Conservation (phyloP, 2,329 filamentous ascomycete genomes). For the Fusarium torreyae region DNA sequence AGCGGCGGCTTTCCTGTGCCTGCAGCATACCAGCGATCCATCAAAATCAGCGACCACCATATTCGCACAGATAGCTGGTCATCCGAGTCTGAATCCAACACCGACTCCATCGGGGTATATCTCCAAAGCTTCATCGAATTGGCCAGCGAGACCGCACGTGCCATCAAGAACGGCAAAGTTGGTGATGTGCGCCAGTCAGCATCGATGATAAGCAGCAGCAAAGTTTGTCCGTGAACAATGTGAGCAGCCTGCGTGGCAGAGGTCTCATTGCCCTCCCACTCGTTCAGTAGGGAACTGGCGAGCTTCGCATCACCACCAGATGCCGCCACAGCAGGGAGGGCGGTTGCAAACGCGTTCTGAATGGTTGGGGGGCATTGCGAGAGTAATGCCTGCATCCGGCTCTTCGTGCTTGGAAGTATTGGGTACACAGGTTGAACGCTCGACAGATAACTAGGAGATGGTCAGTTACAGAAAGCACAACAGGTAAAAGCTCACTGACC, state of each 20-base stretch:
- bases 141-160: conserved; percentile 75
- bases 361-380: conserved; percentile 69
- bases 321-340: conserved; percentile 68
- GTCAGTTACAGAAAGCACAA: conserved; percentile 23
- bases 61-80: conserved; percentile 74
- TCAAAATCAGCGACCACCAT: conserved; percentile 80
- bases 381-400: conserved; percentile 69
- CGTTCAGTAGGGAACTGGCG: conserved; percentile 64
- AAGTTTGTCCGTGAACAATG: conserved; percentile 75
- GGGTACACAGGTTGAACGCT: conserved; percentile 78
- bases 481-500: conserved; percentile 54
- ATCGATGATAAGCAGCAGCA: conserved; percentile 77
- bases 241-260: conserved; percentile 59
- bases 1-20: conserved; percentile 74
- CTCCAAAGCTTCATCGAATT: conserved; percentile 74
- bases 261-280: conserved; percentile 65
- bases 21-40: conserved; percentile 82
- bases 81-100: conserved; percentile 71
- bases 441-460: conserved; percentile 68
- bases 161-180: conserved; percentile 68
- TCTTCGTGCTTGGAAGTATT: conserved; percentile 72
- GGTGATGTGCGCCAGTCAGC: conserved; percentile 69
- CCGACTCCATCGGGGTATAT: conserved; percentile 59
- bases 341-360: conserved; percentile 75
- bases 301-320: conserved; percentile 61